Conservation (phyloP, 2,329 filamentous ascomycete genomes). For the Gliomastix tumulicola region DNA sequence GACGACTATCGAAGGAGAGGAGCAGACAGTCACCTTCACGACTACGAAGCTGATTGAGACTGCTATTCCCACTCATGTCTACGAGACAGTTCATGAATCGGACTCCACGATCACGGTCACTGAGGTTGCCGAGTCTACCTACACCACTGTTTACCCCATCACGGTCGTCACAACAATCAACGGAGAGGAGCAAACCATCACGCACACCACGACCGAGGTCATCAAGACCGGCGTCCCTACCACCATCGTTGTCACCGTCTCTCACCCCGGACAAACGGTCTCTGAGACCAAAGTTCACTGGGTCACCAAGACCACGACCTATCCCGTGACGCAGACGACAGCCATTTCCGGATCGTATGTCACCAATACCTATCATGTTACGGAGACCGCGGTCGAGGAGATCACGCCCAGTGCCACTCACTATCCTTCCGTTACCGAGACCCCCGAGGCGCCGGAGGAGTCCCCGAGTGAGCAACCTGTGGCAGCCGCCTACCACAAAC, state of each 20-base stretch:
- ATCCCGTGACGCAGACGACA: neutral
- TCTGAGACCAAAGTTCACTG: neutral
- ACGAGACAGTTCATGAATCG: slow-evolving; percentile 23
- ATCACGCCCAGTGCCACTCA: too few relatives aligned
- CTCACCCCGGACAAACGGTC: neutral
- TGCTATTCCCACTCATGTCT: slow-evolving; percentile 19
- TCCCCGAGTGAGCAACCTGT: too few relatives aligned
- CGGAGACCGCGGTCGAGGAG: neutral
- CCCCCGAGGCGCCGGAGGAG: too few relatives aligned
- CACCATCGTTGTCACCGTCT: slow-evolving; percentile 21
- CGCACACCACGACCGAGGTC: slow-evolving; percentile 30
- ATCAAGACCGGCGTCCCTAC: slow-evolving; percentile 17
- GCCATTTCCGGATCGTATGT: slow-evolving; percentile 1
- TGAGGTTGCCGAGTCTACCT: slow-evolving; percentile 30
- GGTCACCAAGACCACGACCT: neutral
- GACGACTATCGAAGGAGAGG: slow-evolving; percentile 26
- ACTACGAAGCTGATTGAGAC: slow-evolving; percentile 16
- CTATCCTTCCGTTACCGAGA: too few relatives aligned
- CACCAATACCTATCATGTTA: neutral
- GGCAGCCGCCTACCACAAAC: too few relatives aligned
- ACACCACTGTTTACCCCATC: slow-evolving; percentile 35
- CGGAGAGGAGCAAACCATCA: slow-evolving; percentile 26
- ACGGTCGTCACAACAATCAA: slow-evolving; percentile 35
- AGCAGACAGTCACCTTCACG: slow-evolving; percentile 15
- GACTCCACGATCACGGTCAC: slow-evolving; percentile 26